Conservation (phyloP, 306 rosid genomes). For the Oxytropis ochrocephala region DNA sequence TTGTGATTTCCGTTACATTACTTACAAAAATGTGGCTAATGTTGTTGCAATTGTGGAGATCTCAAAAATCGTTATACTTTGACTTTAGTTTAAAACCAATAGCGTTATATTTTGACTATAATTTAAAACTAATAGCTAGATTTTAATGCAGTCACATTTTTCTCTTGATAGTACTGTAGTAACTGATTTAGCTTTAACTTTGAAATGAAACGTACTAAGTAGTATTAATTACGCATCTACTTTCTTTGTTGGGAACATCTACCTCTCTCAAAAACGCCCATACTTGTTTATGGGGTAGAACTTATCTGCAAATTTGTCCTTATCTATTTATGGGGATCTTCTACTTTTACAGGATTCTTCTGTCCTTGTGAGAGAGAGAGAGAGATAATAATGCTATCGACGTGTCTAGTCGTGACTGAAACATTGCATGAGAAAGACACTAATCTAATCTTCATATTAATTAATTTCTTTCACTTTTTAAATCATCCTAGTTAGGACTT, state of each 20-base stretch:
- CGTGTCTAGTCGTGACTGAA: constrained; percentile 26
- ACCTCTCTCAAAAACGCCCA: constrained; percentile 32
- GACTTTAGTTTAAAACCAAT: no score
- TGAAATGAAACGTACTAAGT: constrained; percentile 1
- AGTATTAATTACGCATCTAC: constrained; percentile 5
- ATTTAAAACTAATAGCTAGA: neutral
- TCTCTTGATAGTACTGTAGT: neutral
- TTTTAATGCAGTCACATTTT: constrained; percentile 18
- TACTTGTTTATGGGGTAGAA: constrained; percentile 22
- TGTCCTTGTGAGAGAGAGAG: neutral
- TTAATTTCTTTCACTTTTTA: no score
- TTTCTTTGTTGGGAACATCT: constrained; percentile 14
- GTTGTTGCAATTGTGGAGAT: no score
- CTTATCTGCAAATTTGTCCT: constrained; percentile 45
- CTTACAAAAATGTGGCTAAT: no score
- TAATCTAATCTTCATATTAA: neutral
- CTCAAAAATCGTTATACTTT: no score
- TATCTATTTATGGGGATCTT: constrained; percentile 39
- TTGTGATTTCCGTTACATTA: no score
- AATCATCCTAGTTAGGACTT: no score
- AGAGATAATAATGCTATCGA: constrained; percentile 26
- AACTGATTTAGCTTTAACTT: neutral
- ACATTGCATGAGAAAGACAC: constrained; percentile 22
- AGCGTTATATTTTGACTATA: no score
- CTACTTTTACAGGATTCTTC: constrained; percentile 30